Base-by-base conservation (phyloP, 495 filamentous ascomycete species). In the Hypoxylon fuscum region DNA sequence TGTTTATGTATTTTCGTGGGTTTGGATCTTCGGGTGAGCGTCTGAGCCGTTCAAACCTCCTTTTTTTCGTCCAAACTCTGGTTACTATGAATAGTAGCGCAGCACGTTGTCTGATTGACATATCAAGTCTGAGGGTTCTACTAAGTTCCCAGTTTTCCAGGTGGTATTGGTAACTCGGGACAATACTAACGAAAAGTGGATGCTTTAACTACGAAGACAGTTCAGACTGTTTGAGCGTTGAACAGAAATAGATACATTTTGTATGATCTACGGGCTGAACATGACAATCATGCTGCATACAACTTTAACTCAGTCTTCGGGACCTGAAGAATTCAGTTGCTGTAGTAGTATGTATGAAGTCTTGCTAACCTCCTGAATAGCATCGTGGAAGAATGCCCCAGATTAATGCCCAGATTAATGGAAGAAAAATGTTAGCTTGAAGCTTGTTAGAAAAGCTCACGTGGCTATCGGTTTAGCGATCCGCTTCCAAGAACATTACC, bases 231-330 rank as follows among this genome's bases (percentile, higher is more conserved):
- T 14, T 7, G 4, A 1, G 10, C 2, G 21, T 11, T 17, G 18
- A 5, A 35, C 10, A 41, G 43, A 52, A 64, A 53, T 46, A 56
- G 50, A 15, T 20, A 15, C 23, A 17, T 12, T 10, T 52, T 56
- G 55, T 66, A 60, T 66, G 51, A 56, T 60, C 51, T 60, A 60
- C 62, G n/a, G 25, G 4, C n/a, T 44, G 21, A 37, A n/a, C 35
- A n/a, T 50, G 4, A 17, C 23, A 15, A 38, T 31, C 21, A 27
- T 32, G 23, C 10, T 32, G 21, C 32, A 42, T 54, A 14, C 12
- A 32, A 9, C 8, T 32, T 17, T 34, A 43, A n/a, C n/a, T n/a
- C n/a, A n/a, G n/a, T n/a, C n/a, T n/a, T n/a, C n/a, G n/a, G n/a
- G n/a, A n/a, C n/a, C n/a, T n/a, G n/a, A n/a, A n/a, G n/a, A n/a